Conservation (phyloP, 2,329 filamentous ascomycete species). For the Hymenotorrendiella dingleyae region DNA sequence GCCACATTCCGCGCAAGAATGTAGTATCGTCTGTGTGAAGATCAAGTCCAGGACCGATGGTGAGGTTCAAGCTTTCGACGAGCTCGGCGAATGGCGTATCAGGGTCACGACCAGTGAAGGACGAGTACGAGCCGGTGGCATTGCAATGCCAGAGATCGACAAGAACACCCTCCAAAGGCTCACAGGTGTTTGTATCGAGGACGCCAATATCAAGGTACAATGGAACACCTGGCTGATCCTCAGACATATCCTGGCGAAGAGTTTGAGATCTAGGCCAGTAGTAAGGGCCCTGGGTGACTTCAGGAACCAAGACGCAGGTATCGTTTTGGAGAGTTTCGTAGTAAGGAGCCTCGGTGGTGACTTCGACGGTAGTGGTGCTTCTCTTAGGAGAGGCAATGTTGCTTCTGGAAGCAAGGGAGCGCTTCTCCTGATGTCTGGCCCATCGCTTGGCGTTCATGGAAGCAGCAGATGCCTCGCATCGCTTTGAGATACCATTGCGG, state of each 20-base stretch:
- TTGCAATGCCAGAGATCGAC: constrained; percentile 41
- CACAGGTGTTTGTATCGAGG: constrained; percentile 47
- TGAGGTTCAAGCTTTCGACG: constrained; percentile 28
- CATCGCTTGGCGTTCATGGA: constrained; percentile 13
- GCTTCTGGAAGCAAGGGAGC: constrained; percentile 9
- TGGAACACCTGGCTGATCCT: constrained; percentile 41
- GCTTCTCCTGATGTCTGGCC: constrained; percentile 7
- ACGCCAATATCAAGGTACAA: constrained; percentile 46
- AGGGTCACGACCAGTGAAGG: constrained; percentile 24
- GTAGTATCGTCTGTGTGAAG: constrained; percentile 32
- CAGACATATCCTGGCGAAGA: constrained; percentile 41
- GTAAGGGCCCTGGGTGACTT: constrained; percentile 48
- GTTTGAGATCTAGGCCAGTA: constrained; percentile 37
- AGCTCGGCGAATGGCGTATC: constrained; percentile 26
- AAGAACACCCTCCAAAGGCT: constrained; percentile 41
- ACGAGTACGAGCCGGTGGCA: constrained; percentile 28
- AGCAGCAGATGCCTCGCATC: constrained; percentile 3
- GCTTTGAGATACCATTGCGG: background rate
- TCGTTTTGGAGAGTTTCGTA: constrained; percentile 30
- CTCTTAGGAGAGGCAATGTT: too few relatives aligned
- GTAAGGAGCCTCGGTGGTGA: constrained; percentile 7
- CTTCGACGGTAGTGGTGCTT: constrained; percentile 5
- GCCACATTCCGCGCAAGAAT: constrained; percentile 37
- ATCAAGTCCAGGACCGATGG: constrained; percentile 4
- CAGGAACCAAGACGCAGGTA: constrained; percentile 45